A percentile compares a stretch with the other conserved stretches of the same genome.
phyloP scores from a whole-genome alignment of 83 land plant genomes.

The Larix sibirica region DNA sequence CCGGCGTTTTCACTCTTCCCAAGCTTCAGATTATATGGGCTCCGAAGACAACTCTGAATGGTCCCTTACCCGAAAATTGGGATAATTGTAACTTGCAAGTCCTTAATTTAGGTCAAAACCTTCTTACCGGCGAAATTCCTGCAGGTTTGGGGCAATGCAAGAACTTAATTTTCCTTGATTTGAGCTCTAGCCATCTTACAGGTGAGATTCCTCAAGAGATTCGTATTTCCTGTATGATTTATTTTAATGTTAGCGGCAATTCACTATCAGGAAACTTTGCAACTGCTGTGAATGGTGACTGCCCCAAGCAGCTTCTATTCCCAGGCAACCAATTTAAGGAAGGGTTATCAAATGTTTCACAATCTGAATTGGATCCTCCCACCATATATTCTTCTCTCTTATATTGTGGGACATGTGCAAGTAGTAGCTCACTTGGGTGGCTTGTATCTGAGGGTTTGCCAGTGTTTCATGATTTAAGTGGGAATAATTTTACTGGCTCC shows the following conservation, averaged over 20 bases:
- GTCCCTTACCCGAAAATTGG: slow-evolving; percentile 53
- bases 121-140: slow-evolving; percentile 49
- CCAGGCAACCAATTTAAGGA: neutral
- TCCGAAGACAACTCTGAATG: slow-evolving; percentile 53
- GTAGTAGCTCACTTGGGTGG: slow-evolving; percentile 2
- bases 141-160: slow-evolving; percentile 48
- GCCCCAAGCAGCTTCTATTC: neutral
- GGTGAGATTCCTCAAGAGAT: slow-evolving; percentile 37
- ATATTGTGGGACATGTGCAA: slow-evolving; percentile 10
- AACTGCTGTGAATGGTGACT: neutral
- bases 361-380: neutral
- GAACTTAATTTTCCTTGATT: slow-evolving; percentile 50
- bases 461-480: slow-evolving; percentile 49
- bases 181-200: slow-evolving; percentile 57
- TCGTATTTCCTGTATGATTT: slow-evolving; percentile 36
- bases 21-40: slow-evolving; percentile 52
- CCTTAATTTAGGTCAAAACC: slow-evolving; percentile 59
- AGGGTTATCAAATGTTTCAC: slow-evolving; percentile 12
- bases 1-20: slow-evolving; percentile 23
- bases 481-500: slow-evolving; percentile 49
- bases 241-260: slow-evolving; percentile 37
- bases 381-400: slow-evolving; percentile 4
- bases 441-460: slow-evolving; percentile 3
- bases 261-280: slow-evolving; percentile 23
- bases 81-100: slow-evolving; percentile 65